Evolutionary conservation across 805 yeast species (phyloP).

Genomic region (Schwanniomyces sp.): DNA sequence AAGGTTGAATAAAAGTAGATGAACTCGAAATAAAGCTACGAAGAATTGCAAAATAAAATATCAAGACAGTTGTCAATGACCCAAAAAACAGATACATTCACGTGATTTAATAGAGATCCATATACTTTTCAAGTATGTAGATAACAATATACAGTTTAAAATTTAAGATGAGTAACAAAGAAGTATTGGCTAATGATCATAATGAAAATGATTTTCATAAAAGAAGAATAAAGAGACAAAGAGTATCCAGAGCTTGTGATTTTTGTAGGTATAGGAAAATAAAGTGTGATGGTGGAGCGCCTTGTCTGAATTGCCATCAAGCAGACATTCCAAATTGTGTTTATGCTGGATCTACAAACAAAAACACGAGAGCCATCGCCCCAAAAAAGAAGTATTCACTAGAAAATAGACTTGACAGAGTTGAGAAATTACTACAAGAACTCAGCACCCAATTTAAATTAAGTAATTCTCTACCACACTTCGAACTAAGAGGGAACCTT

Average conservation of each 20-base stretch:
- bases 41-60: no score
- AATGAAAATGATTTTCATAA: background rate
- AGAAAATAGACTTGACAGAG: constrained; percentile 14
- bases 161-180: no score
- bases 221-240: constrained; percentile 1
- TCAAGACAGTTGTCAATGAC: no score
- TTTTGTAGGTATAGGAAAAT: constrained; percentile 49
- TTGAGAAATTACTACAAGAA: background rate
- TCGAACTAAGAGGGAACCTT: background rate
- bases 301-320: constrained; percentile 42
- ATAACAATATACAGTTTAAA: no score
- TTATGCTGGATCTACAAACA: constrained; percentile 13
- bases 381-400: constrained; percentile 8
- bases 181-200: no score
- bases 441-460: background rate
- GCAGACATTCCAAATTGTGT: constrained; percentile 29
- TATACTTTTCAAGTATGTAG: no score
- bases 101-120: no score
- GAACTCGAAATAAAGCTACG: no score
- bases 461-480: background rate
- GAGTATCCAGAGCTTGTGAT: constrained; percentile 42
- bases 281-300: constrained; percentile 48
- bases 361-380: constrained; percentile 12
- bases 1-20: no score
- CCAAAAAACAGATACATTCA: no score